Evolutionary conservation across 2,329 filamentous ascomycete genomes (phyloP).

Genomic region (Teratosphaeria zuluensis): DNA sequence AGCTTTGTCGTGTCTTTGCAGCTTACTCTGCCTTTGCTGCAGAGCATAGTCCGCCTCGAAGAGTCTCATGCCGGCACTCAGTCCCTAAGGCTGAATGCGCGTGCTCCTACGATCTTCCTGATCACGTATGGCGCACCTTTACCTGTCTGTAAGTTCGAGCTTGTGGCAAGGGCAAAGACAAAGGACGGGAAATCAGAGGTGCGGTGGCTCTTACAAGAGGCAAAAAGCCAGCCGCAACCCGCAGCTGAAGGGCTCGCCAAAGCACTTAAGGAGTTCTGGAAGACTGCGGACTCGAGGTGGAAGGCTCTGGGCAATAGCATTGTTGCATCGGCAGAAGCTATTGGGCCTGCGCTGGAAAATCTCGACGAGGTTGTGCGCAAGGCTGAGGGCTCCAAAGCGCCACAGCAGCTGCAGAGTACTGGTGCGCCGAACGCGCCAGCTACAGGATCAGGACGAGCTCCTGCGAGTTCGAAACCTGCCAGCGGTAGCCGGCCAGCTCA

Average conservation of each 20-base stretch:
- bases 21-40: constrained; percentile 54
- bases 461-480: background rate
- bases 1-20: constrained; percentile 49
- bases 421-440: background rate
- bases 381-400: background rate
- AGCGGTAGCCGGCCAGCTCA: background rate
- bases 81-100: constrained; percentile 21
- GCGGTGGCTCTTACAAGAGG: constrained; percentile 29
- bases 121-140: constrained; percentile 33
- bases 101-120: constrained; percentile 27
- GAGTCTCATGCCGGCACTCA: constrained; percentile 9
- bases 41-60: constrained; percentile 52
- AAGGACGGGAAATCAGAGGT: constrained; percentile 5
- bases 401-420: background rate
- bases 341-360: constrained; percentile 26
- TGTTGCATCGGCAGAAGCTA: constrained; percentile 27
- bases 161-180: constrained; percentile 21
- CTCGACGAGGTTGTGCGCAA: constrained; percentile 28
- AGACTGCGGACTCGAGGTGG: constrained; percentile 25
- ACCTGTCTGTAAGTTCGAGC: constrained; percentile 26
- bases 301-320: constrained; percentile 29
- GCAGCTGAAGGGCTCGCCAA: constrained; percentile 20
- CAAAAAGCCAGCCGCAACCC: background rate
- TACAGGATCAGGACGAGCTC: background rate
- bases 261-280: constrained; percentile 27